phyloP scores from a whole-genome alignment of 129 eudicot species.

The Smallanthus sonchifolius region DNA sequence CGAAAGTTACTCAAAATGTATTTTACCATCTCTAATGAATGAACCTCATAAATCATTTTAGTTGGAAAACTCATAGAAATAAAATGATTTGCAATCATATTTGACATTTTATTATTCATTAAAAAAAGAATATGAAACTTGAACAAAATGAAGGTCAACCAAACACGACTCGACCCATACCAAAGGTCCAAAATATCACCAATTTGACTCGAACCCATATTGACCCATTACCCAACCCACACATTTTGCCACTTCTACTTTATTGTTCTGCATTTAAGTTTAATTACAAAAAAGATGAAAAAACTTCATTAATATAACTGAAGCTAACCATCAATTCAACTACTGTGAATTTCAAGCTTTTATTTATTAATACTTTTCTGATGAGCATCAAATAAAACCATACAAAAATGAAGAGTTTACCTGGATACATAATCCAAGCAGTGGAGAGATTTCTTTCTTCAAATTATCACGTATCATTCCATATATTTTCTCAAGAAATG shows the following conservation, averaged over 20 bases:
- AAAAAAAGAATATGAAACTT: no score
- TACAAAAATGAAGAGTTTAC: slow-evolving; percentile 21
- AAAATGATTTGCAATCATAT: no score
- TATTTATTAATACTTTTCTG: not conserved
- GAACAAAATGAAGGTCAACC: not conserved
- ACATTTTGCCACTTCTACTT: not conserved
- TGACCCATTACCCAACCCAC: not conserved
- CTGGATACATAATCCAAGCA: slow-evolving; percentile 90
- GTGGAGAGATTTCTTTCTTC: slow-evolving; percentile 80
- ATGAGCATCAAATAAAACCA: not conserved
- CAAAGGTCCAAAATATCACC: not conserved
- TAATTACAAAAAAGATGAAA: not conserved
- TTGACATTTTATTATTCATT: no score
- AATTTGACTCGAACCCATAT: not conserved
- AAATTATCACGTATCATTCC: slow-evolving; percentile 87
- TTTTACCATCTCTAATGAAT: not conserved
- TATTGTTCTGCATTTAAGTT: not conserved
- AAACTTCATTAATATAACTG: not conserved
- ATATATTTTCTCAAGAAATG: slow-evolving; percentile 90
- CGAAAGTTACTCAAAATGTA: not conserved
- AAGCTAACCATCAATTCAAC: not conserved
- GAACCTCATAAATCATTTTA: no score
- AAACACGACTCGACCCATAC: not conserved
- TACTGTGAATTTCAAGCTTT: not conserved
- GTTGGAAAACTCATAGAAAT: no score